Evolutionary conservation across 78 protist genomes (phyloP), one percentile per base, ranked within the genome.

Genomic region (Thecamonas trahens): DNA sequence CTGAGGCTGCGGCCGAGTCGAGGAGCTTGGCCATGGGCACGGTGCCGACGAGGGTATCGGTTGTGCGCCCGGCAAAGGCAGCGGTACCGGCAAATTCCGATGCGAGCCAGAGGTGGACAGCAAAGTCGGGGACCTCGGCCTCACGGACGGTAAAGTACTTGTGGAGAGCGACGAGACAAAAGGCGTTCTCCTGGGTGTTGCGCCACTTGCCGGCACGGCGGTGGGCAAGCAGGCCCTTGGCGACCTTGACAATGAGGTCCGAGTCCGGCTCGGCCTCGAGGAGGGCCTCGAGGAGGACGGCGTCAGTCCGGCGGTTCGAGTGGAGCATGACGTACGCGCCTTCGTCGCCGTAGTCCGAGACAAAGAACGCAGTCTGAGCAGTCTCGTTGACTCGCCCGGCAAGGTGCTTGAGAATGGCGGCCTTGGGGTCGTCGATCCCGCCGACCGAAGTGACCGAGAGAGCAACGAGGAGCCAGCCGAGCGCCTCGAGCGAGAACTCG

Each of bases 281-380:
- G 50, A 64, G 54, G 17, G 69, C 69, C 50, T 64, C 69, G 35
- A 64, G 53, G 15, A 64, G 34, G 14, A 35, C 17, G 18, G 69
- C 69, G 17, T 64, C 69, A n/a, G 69, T 24, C 24, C 52, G 13
- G 14, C 69, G 50, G 26, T 64, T 64, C 26, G 69, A 64, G 17
- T 22, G 53, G 15, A 64, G 54, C 69, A 64, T 64, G 34, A 64
- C 29, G n/a, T n/a, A n/a, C n/a, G n/a, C n/a, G n/a, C n/a, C n/a
- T n/a, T n/a, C n/a, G n/a, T n/a, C n/a, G n/a, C n/a, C n/a, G n/a
- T n/a, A n/a, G n/a, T n/a, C n/a, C n/a, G n/a, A n/a, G n/a, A n/a
- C n/a, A n/a, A n/a, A n/a, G n/a, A n/a, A n/a, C n/a, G n/a, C n/a
- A n/a, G n/a, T n/a, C n/a, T n/a, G n/a, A n/a, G n/a, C n/a, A n/a